Evolutionary conservation across 352 stramenopile species (phyloP).

Genomic region (Pythium sukuiense): DNA sequence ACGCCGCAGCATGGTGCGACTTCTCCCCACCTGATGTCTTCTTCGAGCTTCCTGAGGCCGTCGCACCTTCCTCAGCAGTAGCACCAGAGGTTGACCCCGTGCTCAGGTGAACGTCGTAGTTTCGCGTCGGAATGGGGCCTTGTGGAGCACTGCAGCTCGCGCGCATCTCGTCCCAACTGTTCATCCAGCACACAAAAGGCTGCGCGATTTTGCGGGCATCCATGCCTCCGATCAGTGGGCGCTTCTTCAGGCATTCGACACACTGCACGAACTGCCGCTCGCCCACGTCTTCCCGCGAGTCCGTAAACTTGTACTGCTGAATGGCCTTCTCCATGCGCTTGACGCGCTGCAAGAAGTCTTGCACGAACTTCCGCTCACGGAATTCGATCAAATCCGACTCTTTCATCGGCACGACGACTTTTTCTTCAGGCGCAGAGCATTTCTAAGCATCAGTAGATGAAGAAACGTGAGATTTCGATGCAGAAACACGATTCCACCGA

Average conservation of each 20-base stretch:
- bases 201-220: constrained; percentile 62
- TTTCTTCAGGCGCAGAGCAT: constrained; percentile 71
- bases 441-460: constrained; percentile 37
- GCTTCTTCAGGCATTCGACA: constrained; percentile 69
- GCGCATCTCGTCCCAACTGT: constrained; percentile 73
- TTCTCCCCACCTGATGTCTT: constrained; percentile 17
- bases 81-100: neutral
- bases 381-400: constrained; percentile 60
- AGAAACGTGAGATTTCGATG: neutral
- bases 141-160: constrained; percentile 78
- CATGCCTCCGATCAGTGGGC: constrained; percentile 74
- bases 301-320: constrained; percentile 61
- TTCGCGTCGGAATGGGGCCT: constrained; percentile 30
- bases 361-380: constrained; percentile 62
- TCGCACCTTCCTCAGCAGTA: constrained; percentile 3
- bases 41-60: constrained; percentile 11
- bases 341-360: constrained; percentile 64
- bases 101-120: constrained; percentile 17
- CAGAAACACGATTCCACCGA: neutral
- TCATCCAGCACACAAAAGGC: constrained; percentile 87
- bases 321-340: constrained; percentile 79
- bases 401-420: constrained; percentile 67
- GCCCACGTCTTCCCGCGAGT: constrained; percentile 61
- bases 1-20: neutral
- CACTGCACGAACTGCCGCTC: constrained; percentile 73